Evolutionary conservation across 768 basidiomycete species (phyloP), one percentile per base, ranked within the genome.

Genomic region (Lentinula sp.): DNA sequence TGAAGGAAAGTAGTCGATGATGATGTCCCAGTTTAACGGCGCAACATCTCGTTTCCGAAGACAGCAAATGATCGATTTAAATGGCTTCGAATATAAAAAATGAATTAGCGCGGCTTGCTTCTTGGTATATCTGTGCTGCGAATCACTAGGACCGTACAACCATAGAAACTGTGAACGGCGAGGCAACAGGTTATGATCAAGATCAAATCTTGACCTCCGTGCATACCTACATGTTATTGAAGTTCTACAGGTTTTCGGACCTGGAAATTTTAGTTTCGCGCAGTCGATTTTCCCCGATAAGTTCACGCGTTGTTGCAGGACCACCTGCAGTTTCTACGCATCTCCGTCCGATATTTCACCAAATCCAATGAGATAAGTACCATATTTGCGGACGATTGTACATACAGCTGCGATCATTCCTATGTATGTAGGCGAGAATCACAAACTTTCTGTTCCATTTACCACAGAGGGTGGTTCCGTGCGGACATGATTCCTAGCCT

Each of bases 21-120:
- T 56, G 35, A 37, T 53, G 15, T 33, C 28, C 37, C 55, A 56
- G 55, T 16, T 23, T 45, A 20, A 41, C 55, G 55, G 55, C 23
- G 8, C 18, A 43, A 42, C 20, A 42, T 15, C 20, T 54, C 42
- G 55, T 56, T 55, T 55, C n/a, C 53, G n/a, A 35, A 56, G 41
- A 32, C 55, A 41, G 53, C 35, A 56, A 28, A 43, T 56, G 55
- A 56, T 56, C 53, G 55, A 56, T 56, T 56, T 45, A 9, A 56
- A 56, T 32, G 55, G 32, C 20, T 18, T 23, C 20, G 39, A 37
- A 37, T 56, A 41, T 42, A 56, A 56, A 56, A 56, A 56, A 18
- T 42, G 55, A 20, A 56, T 43, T 28, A 33, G 51, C 51, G 55
- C 55, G 55, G 55, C 55, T 43, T 54, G 53, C 39, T 54, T 56